Evolutionary conservation across 2,329 filamentous ascomycete genomes (phyloP), one percentile per base, ranked within the genome.

Genomic region (Fusarium gaditjirri): DNA sequence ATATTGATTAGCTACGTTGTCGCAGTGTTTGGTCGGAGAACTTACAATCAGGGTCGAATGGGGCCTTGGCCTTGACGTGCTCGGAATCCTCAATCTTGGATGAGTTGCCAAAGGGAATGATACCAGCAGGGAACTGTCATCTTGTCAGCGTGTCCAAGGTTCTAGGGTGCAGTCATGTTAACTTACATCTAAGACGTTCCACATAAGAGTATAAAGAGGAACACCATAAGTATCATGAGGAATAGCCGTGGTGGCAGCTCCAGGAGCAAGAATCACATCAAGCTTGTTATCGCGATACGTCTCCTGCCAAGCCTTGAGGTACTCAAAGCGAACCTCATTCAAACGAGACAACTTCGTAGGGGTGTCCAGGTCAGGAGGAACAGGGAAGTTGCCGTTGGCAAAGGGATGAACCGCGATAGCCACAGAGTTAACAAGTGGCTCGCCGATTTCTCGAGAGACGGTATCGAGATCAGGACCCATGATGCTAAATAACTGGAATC

Each of bases 21-120:
- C 3, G 3, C 1, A 23, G 13, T 16, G 2, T 16, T 2, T 6
- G 4, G 0, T 3, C 6, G 5, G 12, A 2, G 5, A 16, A 61
- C 74, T n/a, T 43, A 76, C 74, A 76, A 5, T 76, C 74, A 13
- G 74, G 58, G 2, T 76, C 74, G 29, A 76, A 76, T 1, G 66
- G 46, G 5, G 63, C 70, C 1, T 35, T 59, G 2, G 59, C 70
- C 27, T 73, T 68, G 8, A 73, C 46, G 9, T n/a, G 50, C 1
- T 72, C 41, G 1, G 47, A 42, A 17, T 76, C 74, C 2, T 65
- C 54, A 1, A 61, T 44, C 25, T 76, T 75, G 14, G 74, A 76
- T 0, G 70, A 53, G 0, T 36, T 70, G 8, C 72, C 74, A 1
- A 59, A 76, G 0, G 74, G 74, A 16, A 76, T 72, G 3, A 76